Base-by-base conservation (phyloP, 2,329 filamentous ascomycete species). In the Aspergillus floridensis region DNA sequence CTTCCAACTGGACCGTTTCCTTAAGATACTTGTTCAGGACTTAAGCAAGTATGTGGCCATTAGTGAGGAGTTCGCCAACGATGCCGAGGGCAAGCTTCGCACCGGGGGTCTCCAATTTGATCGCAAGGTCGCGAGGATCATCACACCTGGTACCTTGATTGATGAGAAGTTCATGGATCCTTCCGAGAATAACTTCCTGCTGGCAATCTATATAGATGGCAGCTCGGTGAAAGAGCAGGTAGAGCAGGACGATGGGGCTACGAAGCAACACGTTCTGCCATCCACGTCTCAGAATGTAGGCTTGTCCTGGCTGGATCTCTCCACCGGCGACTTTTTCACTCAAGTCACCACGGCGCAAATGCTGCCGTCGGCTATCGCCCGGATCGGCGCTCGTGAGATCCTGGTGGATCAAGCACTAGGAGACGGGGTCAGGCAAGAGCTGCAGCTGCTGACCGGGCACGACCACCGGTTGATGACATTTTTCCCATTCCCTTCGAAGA, bases 131-230 rank as follows among this genome's bases (percentile, higher is more conserved):
- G 86, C 91, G 19, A 88, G 95, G 59, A 88, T 99, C 66, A 87
- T 99, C 70, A 98, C 95, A 0, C 92, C 95, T 1, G 95, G 95
- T 21, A 99, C 95, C 1, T 81, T 99, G 56, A 96, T 99, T 65
- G 95, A 99, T 75, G 95, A 99, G 77, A 93, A 92, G 68, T 99
- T 98, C 74, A 92, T 99, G 81, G 91, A 98, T 72, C 91, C 92
- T 1, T 93, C 90, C 72, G 87, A 91, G 68, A 97, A 95, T 76
- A 98, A 97, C 73, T 99, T 93, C 74, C 82, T 98, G 35, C 84
- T 98, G 72, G 88, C 91, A 41, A 84, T 98, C 51, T 86, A 96
- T 70, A 73, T 89, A 29, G 76, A 81, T 59, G 59, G 68, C 5
- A 50, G 67, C 31, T 56, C 59, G 2, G 32, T 71, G 38, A 58